phyloP scores from a whole-genome alignment of 306 rosid species.

The Sechiopsis laciniata region DNA sequence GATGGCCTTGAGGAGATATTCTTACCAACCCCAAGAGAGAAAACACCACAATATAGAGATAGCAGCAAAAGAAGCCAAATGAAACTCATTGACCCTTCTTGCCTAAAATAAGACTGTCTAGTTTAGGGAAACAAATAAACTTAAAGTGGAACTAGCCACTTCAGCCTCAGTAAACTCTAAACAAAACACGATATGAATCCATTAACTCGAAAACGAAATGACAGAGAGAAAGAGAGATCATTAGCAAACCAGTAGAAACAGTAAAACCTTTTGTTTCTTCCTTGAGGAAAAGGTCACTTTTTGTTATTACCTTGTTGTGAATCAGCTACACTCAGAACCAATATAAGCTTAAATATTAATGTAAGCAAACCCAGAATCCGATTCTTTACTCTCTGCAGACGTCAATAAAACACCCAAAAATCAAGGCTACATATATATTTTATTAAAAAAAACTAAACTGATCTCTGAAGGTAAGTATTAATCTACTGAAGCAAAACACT shows the following conservation, averaged over 20 bases:
- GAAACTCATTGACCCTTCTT: conserved; percentile 24
- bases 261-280: conserved; percentile 4
- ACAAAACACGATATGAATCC: neutral
- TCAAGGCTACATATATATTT: too few relatives aligned
- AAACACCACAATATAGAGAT: conserved; percentile 22
- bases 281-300: too few relatives aligned
- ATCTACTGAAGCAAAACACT: neutral
- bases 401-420: neutral
- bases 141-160: too few relatives aligned
- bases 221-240: neutral
- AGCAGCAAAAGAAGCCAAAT: conserved; percentile 28
- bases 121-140: neutral
- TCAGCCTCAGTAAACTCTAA: neutral
- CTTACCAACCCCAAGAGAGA: conserved; percentile 19
- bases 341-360: neutral
- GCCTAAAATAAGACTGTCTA: neutral
- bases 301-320: too few relatives aligned
- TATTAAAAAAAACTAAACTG: neutral
- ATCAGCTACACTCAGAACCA: neutral
- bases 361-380: conserved; percentile 16
- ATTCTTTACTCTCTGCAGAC: conserved; percentile 13
- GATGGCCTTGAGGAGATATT: conserved; percentile 51
- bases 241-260: neutral
- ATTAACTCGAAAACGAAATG: neutral
- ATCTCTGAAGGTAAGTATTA: conserved; percentile 22